Evolutionary conservation across 1,284 basidiomycete genomes (phyloP), one percentile per base, ranked within the genome.

Genomic region (Xerocomus nothofagi): DNA sequence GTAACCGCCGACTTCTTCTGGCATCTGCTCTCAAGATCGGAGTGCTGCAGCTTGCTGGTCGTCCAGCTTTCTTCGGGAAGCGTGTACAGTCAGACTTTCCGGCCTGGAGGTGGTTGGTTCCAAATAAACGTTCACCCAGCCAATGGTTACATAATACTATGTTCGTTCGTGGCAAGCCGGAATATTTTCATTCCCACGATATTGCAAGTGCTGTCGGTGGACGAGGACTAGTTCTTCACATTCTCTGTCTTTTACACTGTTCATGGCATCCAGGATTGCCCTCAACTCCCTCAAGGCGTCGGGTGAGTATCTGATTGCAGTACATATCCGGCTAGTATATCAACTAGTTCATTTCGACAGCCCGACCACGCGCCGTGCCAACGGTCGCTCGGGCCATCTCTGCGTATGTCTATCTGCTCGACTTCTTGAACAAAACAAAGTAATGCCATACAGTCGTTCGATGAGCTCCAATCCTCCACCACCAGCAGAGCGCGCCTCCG

Each of bases 401-500:
- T 67, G 74, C 75, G 86, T 88, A 73, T 66, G 84, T 80, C 32
- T 51, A 47, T 29, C 43, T 32, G 49, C 21, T 49, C 49, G 32
- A 36, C 26, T 51, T 41, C 26, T 47, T 46, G 49, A 43, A 44
- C 23, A 3, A 41, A 21, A 20, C 39, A 38, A 33, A 39, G 37
- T 69, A 39, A 66, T 10, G 0, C 24, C 12, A 39, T 52, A 21
- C 57, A 88, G 86, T 59, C 86, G 86, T 50, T 71, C 81, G 24
- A 81, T 88, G 79, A 81, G 73, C 66, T 73, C 78, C 18, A 78
- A 83, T 33, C 78, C 75, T 60, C 80, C 78, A 26, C 84, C 87
- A n/a, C 93, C 96, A 47, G 83, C 88, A 49, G 84, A 96, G 72
- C 90, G 91, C 65, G 97, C 96, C 46, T 83, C 88, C 44, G 85